Percentiles rank a stretch among this genome's conserved stretches.
Evolutionary conservation across 2,329 filamentous ascomycete genomes (phyloP).

Genomic region (Xylaria polymorpha): DNA sequence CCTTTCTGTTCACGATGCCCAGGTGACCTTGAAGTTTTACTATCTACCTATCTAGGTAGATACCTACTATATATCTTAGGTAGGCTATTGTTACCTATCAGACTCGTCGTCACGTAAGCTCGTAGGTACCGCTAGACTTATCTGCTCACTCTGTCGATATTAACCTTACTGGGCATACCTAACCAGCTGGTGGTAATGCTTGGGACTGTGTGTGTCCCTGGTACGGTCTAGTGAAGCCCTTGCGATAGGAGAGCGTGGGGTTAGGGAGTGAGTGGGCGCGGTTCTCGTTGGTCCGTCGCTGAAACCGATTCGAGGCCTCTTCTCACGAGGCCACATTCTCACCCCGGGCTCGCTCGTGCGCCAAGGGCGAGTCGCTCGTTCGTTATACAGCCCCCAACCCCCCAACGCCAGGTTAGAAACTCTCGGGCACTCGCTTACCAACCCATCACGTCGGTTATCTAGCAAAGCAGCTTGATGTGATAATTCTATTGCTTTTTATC

Average conservation of each 20-base stretch:
- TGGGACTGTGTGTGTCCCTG: neutral
- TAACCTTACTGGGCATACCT: neutral
- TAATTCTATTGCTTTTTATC: slow-evolving; percentile 14
- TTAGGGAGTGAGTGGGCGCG: slow-evolving; percentile 36
- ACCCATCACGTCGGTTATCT: slow-evolving; percentile 7
- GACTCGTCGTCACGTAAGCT: neutral
- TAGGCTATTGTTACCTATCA: neutral
- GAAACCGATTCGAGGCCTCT: slow-evolving; percentile 33
- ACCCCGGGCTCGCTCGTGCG: slow-evolving; percentile 15
- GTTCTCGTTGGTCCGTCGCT: slow-evolving; percentile 37
- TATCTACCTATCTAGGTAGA: neutral
- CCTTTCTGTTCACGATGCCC: neutral
- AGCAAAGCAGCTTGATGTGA: slow-evolving; percentile 8
- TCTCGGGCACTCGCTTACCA: slow-evolving; percentile 14
- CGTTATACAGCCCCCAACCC: slow-evolving; percentile 26
- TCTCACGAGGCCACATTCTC: slow-evolving; percentile 35
- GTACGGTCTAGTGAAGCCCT: slow-evolving; percentile 16
- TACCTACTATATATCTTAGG: neutral
- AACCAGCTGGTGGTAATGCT: neutral
- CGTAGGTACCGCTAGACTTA: neutral
- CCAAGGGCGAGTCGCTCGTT: slow-evolving; percentile 35
- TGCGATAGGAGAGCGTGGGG: slow-evolving; percentile 35
- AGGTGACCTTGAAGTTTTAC: no score
- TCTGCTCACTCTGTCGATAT: neutral
- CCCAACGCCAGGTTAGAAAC: slow-evolving; percentile 2